These are phyloP conservation scores for Cladophialophora bantiana DNA, from an alignment of 2,329 filamentous ascomycete species.

Conservation along the genomic window DNA sequence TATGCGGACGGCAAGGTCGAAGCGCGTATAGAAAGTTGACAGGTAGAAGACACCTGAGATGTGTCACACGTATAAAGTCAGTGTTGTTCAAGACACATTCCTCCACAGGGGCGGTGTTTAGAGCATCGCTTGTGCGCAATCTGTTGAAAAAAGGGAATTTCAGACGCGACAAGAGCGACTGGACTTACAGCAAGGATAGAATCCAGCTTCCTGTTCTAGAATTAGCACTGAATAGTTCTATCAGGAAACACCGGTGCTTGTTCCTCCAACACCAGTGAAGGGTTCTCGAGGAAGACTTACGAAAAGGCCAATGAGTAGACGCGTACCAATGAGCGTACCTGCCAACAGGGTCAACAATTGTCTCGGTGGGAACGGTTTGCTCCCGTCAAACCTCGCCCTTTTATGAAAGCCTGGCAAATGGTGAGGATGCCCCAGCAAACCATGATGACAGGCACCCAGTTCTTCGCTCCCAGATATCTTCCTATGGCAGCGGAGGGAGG, in stretches of 20 bases:
- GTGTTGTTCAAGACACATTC: background rate
- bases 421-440: constrained; percentile 59
- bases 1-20: constrained; percentile 48
- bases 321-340: constrained; percentile 36
- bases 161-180: background rate
- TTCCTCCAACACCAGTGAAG: background rate
- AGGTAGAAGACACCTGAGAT: constrained; percentile 57
- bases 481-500: constrained; percentile 59
- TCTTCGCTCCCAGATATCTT: constrained; percentile 54
- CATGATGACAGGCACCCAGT: constrained; percentile 66
- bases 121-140: background rate
- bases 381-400: constrained; percentile 52
- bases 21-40: constrained; percentile 60
- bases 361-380: constrained; percentile 49
- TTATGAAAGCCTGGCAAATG: constrained; percentile 56
- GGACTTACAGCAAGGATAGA: constrained; percentile 52
- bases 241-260: background rate
- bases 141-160: background rate
- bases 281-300: background rate
- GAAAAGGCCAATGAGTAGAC: constrained; percentile 44
- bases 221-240: background rate
- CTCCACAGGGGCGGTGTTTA: background rate
- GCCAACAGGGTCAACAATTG: background rate
- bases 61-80: background rate
- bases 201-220: constrained; percentile 43